phyloP scores from a whole-genome alignment of 23 red algal species.

The Gracilaria vermiculophylla region DNA sequence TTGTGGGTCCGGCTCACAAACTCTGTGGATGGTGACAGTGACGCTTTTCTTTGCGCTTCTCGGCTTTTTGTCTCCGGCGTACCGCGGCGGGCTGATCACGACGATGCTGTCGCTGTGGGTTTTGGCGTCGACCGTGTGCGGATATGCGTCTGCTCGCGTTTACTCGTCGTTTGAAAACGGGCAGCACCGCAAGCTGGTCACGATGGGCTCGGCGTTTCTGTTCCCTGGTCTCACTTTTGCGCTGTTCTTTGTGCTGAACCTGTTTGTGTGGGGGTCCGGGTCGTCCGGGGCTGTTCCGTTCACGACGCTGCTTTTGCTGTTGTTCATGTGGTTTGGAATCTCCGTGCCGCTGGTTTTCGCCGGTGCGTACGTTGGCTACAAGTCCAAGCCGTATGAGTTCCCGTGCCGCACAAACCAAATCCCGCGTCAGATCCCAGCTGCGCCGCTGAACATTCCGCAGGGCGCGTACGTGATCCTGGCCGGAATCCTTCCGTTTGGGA shows the following conservation, averaged over 20 bases:
- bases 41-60: constrained; percentile 83
- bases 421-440: constrained; percentile 84
- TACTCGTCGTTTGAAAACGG: constrained; percentile 75
- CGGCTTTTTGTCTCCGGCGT: constrained; percentile 94
- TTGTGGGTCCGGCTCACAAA: constrained; percentile 88
- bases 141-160: constrained; percentile 85
- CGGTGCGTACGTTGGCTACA: constrained; percentile 90
- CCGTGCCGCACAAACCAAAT: constrained; percentile 91
- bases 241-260: constrained; percentile 89
- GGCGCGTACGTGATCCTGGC: constrained; percentile 59
- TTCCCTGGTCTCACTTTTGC: constrained; percentile 87
- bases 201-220: constrained; percentile 79
- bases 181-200: constrained; percentile 73
- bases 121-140: constrained; percentile 61
- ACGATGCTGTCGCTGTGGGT: constrained; percentile 91
- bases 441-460: constrained; percentile 73
- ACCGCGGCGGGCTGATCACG: constrained; percentile 92
- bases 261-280: constrained; percentile 80
- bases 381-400: constrained; percentile 71
- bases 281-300: constrained; percentile 86
- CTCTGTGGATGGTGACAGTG: constrained; percentile 76
- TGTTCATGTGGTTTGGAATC: constrained; percentile 94
- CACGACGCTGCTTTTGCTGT: constrained; percentile 79
- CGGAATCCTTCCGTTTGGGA: constrained; percentile 92
- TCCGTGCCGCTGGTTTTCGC: constrained; percentile 84